A percentile compares a stretch with the other conserved stretches of the same genome.
Evolutionary conservation across 495 filamentous ascomycete species (phyloP).

Genomic region (Aspergillus panamensis): DNA sequence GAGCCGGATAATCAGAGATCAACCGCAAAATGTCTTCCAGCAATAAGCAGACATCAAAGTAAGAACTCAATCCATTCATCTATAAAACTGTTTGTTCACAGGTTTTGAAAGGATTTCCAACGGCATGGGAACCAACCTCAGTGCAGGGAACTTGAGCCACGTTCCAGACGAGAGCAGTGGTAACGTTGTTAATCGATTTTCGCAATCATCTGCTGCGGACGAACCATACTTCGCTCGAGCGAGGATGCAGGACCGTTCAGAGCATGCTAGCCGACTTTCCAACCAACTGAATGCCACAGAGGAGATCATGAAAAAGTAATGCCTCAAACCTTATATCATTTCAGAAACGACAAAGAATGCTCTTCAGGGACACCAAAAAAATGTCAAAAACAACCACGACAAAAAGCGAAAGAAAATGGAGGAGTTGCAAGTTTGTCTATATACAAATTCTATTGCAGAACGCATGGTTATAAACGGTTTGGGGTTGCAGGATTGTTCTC

Average conservation of each 20-base stretch:
- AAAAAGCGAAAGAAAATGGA: not conserved
- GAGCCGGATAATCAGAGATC: not conserved
- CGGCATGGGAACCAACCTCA: slow-evolving; percentile 24
- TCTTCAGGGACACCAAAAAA: slow-evolving; percentile 7
- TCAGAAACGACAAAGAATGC: not conserved
- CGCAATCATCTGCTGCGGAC: slow-evolving; percentile 33
- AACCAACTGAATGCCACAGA: slow-evolving; percentile 37
- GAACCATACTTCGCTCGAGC: slow-evolving; percentile 39
- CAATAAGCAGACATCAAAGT: slow-evolving; percentile 18
- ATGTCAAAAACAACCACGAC: slow-evolving; percentile 9
- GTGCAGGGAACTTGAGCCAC: slow-evolving; percentile 32
- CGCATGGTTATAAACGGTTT: not conserved
- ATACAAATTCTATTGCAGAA: slow-evolving; percentile 27
- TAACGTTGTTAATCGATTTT: slow-evolving; percentile 32
- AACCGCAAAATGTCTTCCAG: slow-evolving; percentile 22
- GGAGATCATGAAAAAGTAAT: slow-evolving; percentile 31
- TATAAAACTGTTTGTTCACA: not conserved
- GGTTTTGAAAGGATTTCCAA: slow-evolving; percentile 20
- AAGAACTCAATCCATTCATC: slow-evolving; percentile 4
- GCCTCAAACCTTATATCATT: not conserved
- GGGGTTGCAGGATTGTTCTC: slow-evolving; percentile 1
- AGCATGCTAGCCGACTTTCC: slow-evolving; percentile 33
- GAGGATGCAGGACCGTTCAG: slow-evolving; percentile 33
- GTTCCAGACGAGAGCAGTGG: slow-evolving; percentile 28
- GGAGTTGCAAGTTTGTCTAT: slow-evolving; percentile 19